phyloP scores from a whole-genome alignment of 2,329 filamentous ascomycete species.

The Aspergillus oerlinghausenensis region DNA sequence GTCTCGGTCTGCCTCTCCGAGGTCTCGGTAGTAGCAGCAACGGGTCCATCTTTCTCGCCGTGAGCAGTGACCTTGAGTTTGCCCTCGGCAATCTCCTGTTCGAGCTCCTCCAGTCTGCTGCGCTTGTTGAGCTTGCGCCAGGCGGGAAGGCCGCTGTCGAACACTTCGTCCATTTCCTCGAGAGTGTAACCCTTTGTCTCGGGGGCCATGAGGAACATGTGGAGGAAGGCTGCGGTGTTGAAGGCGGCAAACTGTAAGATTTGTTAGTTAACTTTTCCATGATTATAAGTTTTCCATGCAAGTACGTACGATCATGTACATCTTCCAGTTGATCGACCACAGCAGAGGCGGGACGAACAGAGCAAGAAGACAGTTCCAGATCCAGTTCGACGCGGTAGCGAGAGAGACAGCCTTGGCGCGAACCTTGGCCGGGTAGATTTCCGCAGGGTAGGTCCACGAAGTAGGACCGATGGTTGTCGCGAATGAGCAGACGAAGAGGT shows the following conservation, averaged over 20 bases:
- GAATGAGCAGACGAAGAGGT: slow-evolving; percentile 24
- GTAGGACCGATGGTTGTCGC: slow-evolving; percentile 22
- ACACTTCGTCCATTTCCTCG: slow-evolving; percentile 25
- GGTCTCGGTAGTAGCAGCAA: background rate
- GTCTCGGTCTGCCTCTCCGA: too few relatives aligned
- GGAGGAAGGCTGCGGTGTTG: slow-evolving; percentile 14
- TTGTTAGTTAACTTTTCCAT: background rate
- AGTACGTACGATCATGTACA: slow-evolving; percentile 17
- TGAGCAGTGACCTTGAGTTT: slow-evolving; percentile 12
- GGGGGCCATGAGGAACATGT: slow-evolving; percentile 17
- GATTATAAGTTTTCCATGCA: too few relatives aligned
- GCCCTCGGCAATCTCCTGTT: slow-evolving; percentile 12
- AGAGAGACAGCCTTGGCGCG: slow-evolving; percentile 18
- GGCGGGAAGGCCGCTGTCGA: slow-evolving; percentile 23
- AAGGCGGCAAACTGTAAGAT: slow-evolving; percentile 17
- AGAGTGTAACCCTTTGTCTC: slow-evolving; percentile 17
- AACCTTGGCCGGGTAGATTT: slow-evolving; percentile 17
- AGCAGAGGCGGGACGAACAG: slow-evolving; percentile 16
- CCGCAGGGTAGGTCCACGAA: slow-evolving; percentile 16
- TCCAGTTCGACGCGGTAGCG: slow-evolving; percentile 16
- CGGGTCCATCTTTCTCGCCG: background rate
- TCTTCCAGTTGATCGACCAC: slow-evolving; percentile 19
- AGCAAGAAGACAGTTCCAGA: slow-evolving; percentile 16
- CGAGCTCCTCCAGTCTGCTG: slow-evolving; percentile 13
- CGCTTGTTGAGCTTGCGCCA: slow-evolving; percentile 11